phyloP scores from a whole-genome alignment of 345 rosid genomes.

The Eucalyptus viminalis region DNA sequence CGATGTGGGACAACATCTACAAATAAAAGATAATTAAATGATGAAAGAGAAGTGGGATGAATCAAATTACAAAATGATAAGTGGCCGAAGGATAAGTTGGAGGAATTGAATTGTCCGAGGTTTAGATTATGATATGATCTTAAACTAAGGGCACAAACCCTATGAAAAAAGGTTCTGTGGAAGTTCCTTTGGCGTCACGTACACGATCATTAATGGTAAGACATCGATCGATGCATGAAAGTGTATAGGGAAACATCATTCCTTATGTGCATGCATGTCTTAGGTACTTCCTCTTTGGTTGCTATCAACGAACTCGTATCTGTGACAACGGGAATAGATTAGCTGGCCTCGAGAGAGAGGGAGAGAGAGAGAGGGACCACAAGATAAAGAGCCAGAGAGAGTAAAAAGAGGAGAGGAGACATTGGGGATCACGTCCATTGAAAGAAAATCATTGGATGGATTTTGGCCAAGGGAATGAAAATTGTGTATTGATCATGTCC shows the following conservation, averaged over 20 bases:
- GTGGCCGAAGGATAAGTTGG: neutral
- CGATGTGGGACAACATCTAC: no score
- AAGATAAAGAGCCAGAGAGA: neutral
- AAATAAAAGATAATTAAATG: neutral
- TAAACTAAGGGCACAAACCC: neutral
- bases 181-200: neutral
- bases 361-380: neutral
- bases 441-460: neutral
- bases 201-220: neutral
- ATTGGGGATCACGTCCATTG: neutral
- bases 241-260: neutral
- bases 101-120: neutral
- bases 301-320: neutral
- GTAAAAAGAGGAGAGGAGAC: neutral
- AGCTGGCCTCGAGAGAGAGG: neutral
- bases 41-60: neutral
- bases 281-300: neutral
- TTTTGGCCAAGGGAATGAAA: neutral
- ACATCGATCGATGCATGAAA: neutral
- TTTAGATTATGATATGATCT: neutral
- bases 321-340: neutral
- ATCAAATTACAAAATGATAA: neutral
- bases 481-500: neutral
- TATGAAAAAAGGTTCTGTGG: neutral
- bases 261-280: neutral